Percentiles rank a stretch among this genome's conserved stretches.
Conservation (phyloP, 1,139 yeast genomes). For the Geotrichum aggregatum region DNA sequence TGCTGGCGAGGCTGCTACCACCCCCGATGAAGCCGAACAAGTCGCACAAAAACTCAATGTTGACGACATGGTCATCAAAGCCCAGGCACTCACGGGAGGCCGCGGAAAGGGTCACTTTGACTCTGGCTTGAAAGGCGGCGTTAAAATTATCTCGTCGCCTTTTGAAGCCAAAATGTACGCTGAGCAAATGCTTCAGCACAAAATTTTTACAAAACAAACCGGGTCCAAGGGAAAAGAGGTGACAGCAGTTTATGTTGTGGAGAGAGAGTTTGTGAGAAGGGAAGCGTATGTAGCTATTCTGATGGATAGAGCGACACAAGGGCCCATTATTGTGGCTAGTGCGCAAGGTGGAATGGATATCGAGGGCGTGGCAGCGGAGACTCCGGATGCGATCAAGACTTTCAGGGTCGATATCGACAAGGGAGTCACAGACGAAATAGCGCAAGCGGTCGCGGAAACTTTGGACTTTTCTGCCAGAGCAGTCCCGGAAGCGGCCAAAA, state of each 20-base stretch:
- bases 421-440: conserved; percentile 79
- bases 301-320: conserved; percentile 87
- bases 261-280: conserved; percentile 86
- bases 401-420: conserved; percentile 70
- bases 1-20: conserved; percentile 82
- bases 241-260: conserved; percentile 92
- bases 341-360: conserved; percentile 99
- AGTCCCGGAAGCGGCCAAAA: conserved; percentile 78
- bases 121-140: conserved; percentile 95
- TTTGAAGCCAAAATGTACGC: conserved; percentile 87
- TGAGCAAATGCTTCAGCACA: conserved; percentile 84
- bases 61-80: conserved; percentile 88
- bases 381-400: conserved; percentile 89
- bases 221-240: conserved; percentile 97
- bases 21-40: conserved; percentile 81
- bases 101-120: conserved; percentile 99
- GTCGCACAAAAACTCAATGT: conserved; percentile 65
- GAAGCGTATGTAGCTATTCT: conserved; percentile 95
- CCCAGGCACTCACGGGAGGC: conserved; percentile 98
- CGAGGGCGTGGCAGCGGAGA: conserved; percentile 93
- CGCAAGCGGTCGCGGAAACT: conserved; percentile 68
- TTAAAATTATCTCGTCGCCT: conserved; percentile 78
- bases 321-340: conserved; percentile 91
- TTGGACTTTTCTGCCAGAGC: conserved; percentile 81
- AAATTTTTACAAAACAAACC: conserved; percentile 94